Percentiles rank a stretch among this genome's conserved stretches.
phyloP scores from a whole-genome alignment of 441 rosid species.

The Gossypium gossypioides region DNA sequence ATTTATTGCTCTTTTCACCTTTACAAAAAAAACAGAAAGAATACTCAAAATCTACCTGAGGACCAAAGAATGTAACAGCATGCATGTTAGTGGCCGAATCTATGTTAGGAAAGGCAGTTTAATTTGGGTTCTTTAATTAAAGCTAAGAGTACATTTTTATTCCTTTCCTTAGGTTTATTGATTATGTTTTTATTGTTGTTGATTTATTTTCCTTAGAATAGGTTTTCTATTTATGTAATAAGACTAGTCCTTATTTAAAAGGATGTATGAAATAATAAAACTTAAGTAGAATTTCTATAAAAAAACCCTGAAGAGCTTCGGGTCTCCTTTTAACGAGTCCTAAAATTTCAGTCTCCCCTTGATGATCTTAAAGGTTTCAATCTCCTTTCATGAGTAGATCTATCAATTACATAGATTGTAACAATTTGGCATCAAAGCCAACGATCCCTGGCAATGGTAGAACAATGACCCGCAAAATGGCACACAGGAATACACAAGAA shows the following conservation, averaged over 20 bases:
- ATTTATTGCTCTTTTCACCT: too few relatives aligned
- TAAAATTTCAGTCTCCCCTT: not conserved
- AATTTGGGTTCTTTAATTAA: too few relatives aligned
- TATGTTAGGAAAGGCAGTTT: not conserved
- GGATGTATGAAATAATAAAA: not conserved
- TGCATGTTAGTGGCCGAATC: too few relatives aligned
- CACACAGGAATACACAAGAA: not conserved
- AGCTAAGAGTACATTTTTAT: too few relatives aligned
- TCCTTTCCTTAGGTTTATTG: not conserved
- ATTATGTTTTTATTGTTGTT: not conserved
- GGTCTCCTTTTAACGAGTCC: not conserved
- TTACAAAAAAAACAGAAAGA: too few relatives aligned
- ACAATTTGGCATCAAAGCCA: not conserved
- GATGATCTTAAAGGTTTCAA: not conserved
- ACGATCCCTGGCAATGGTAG: not conserved
- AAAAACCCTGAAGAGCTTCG: not conserved
- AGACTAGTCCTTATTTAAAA: not conserved
- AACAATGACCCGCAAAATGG: not conserved
- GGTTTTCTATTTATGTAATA: not conserved
- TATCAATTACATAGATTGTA: not conserved
- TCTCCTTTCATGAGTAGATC: not conserved
- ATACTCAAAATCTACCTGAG: too few relatives aligned
- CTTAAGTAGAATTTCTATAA: not conserved
- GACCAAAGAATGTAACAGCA: too few relatives aligned
- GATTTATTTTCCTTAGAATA: not conserved